Evolutionary conservation across 2,329 filamentous ascomycete species (phyloP).

Genomic region (Microsporum ferrugineum): DNA sequence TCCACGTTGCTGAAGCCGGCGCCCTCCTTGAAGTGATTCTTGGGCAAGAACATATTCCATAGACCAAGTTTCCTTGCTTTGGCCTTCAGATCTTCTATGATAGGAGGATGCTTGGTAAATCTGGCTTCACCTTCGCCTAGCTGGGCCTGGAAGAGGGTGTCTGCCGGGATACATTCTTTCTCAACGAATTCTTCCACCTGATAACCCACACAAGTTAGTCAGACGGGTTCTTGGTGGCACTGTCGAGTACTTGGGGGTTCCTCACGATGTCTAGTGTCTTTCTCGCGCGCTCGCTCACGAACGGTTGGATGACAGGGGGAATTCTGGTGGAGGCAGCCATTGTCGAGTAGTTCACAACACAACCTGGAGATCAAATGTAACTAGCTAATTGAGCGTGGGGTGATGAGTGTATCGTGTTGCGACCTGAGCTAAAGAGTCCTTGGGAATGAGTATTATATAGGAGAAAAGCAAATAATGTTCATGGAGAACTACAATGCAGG

Average conservation of each 20-base stretch:
- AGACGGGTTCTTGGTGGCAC: background rate
- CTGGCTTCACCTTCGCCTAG: constrained; percentile 62
- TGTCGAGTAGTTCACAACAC: background rate
- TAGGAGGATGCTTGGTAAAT: constrained; percentile 66
- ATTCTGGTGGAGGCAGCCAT: constrained; percentile 45
- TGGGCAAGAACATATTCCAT: constrained; percentile 98
- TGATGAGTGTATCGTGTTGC: background rate
- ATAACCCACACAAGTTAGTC: constrained; percentile 5
- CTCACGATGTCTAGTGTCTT: constrained; percentile 65
- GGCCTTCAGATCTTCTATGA: constrained; percentile 81
- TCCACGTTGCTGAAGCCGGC: constrained; percentile 92
- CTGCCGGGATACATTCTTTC: constrained; percentile 83
- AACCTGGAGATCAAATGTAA: background rate
- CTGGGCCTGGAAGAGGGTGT: constrained; percentile 68
- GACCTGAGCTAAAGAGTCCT: too few relatives aligned
- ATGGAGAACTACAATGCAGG: background rate
- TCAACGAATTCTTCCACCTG: constrained; percentile 91
- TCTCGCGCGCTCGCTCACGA: constrained; percentile 74
- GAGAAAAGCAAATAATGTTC: background rate
- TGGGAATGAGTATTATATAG: background rate
- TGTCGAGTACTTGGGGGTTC: background rate
- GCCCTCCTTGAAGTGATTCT: constrained; percentile 88
- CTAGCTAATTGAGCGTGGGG: background rate
- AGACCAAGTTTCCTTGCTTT: constrained; percentile 73
- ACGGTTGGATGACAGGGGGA: constrained; percentile 47